A percentile compares a stretch with the other conserved stretches of the same genome.
phyloP scores from a whole-genome alignment of 352 stramenopile species.

The Pythium grandisporangium region DNA sequence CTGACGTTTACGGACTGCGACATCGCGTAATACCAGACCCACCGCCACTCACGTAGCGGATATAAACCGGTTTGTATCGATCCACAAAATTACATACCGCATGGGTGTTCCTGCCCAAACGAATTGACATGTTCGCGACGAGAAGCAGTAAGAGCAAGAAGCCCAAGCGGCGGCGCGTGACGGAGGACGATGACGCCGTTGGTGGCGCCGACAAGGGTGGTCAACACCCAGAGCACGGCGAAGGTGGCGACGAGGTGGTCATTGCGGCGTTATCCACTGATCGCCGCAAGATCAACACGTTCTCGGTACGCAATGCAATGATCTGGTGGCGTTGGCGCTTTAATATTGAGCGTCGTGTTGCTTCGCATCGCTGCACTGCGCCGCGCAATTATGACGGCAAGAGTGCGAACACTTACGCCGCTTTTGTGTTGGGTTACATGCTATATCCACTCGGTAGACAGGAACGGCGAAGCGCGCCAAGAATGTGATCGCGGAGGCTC shows the following conservation, averaged over 20 bases:
- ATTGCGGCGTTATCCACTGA: conserved; percentile 15
- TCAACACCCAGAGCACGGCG: background rate
- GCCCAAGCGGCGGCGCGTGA: conserved; percentile 33
- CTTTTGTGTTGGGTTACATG: background rate
- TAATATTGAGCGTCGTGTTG: background rate
- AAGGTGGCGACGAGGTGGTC: conserved; percentile 12
- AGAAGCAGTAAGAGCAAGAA: conserved; percentile 27
- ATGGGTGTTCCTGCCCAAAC: background rate
- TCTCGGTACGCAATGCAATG: conserved; percentile 39
- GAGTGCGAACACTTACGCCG: too few species aligned
- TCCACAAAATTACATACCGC: too few species aligned
- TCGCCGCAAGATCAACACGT: conserved; percentile 44
- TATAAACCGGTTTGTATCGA: too few species aligned
- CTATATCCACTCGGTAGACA: conserved; percentile 39
- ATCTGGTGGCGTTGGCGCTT: background rate
- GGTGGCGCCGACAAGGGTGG: background rate
- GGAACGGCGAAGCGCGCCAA: conserved; percentile 38
- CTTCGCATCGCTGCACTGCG: background rate
- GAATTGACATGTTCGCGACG: conserved; percentile 25
- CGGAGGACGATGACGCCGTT: conserved; percentile 20
- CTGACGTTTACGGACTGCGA: too few species aligned
- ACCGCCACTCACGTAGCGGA: too few species aligned
- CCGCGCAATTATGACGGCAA: too few species aligned
- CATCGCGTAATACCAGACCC: too few species aligned
- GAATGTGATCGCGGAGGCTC: conserved; percentile 44